Evolutionary conservation across 2,329 filamentous ascomycete species (phyloP).

Genomic region (Venturia aucupariae): DNA sequence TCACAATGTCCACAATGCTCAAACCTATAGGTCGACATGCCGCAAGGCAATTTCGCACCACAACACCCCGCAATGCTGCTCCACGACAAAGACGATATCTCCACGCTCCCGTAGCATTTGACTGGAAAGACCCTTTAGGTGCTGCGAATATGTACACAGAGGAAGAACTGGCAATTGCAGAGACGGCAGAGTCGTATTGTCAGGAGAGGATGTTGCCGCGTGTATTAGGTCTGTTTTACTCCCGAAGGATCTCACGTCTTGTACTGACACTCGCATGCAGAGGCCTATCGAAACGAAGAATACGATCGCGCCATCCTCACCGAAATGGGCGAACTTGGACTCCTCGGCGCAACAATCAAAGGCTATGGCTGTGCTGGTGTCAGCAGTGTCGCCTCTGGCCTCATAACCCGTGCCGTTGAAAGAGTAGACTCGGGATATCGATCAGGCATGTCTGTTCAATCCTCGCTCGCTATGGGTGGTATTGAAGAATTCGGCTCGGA

Average conservation of each 20-base stretch:
- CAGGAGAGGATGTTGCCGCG: conserved; percentile 80
- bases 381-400: conserved; percentile 76
- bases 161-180: conserved; percentile 80
- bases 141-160: conserved; percentile 71
- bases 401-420: conserved; percentile 86
- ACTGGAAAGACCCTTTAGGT: conserved; percentile 85
- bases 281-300: conserved; percentile 77
- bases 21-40: conserved; percentile 31
- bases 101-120: conserved; percentile 42
- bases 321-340: conserved; percentile 89
- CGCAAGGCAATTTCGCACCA: conserved; percentile 30
- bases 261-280: conserved; percentile 34
- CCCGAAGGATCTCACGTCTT: conserved; percentile 7
- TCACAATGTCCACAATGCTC: conserved; percentile 30
- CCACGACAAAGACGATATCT: conserved; percentile 16
- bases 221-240: conserved; percentile 60
- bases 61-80: conserved; percentile 21
- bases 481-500: conserved; percentile 81
- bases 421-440: conserved; percentile 86
- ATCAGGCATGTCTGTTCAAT: conserved; percentile 89
- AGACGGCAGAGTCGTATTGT: conserved; percentile 88
- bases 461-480: conserved; percentile 85
- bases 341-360: conserved; percentile 75
- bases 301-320: conserved; percentile 78
- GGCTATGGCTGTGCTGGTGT: conserved; percentile 85